Percentiles rank a stretch among this genome's conserved stretches.
phyloP scores from a whole-genome alignment of 78 protist genomes.

The Dictyostelium capitatum region DNA sequence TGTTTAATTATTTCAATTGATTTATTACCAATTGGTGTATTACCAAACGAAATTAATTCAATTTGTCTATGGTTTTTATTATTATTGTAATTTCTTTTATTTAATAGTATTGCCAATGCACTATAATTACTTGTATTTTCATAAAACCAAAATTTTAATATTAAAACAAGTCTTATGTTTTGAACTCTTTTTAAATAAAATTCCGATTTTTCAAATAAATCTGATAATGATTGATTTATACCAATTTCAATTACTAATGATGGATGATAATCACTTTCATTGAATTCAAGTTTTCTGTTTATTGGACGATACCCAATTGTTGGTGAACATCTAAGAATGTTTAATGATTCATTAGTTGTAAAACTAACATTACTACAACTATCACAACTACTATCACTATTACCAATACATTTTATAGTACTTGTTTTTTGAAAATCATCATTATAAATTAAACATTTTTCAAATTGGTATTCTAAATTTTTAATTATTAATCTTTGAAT shows the following conservation, averaged over 20 bases:
- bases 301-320: slow-evolving; percentile 6
- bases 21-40: too few relatives aligned
- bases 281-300: background rate
- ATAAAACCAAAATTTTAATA: slow-evolving; percentile 12
- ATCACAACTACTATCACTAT: too few relatives aligned
- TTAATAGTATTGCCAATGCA: too few relatives aligned
- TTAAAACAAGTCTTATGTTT: background rate
- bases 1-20: too few relatives aligned
- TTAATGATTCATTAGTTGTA: background rate
- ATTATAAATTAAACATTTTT: background rate
- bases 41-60: too few relatives aligned
- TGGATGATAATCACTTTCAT: background rate
- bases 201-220: background rate
- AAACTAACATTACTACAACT: too few relatives aligned
- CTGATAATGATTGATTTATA: background rate
- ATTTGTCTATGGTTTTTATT: too few relatives aligned
- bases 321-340: background rate
- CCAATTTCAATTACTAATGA: background rate
- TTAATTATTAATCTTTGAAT: background rate
- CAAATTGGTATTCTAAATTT: slow-evolving; percentile 9
- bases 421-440: background rate
- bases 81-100: too few relatives aligned
- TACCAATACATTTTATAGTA: background rate
- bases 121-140: background rate
- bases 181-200: background rate